Evolutionary conservation across 1,284 basidiomycete genomes (phyloP), one percentile per base, ranked within the genome.

Genomic region (Rhodotorula sp.): DNA sequence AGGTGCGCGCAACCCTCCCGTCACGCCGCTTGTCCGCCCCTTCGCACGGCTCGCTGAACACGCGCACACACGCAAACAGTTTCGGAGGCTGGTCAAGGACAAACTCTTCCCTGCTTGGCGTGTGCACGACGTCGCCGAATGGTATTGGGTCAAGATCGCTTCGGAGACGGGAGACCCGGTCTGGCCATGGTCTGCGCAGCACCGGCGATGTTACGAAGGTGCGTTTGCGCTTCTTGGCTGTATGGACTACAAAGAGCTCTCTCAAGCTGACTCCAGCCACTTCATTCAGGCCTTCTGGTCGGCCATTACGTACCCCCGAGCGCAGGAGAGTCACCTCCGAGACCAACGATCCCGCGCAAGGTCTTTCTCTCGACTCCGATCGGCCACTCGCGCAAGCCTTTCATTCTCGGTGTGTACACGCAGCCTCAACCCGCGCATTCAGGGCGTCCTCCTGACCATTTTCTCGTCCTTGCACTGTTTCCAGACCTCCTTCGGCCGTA

Each of bases 91-190:
- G 3, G 62, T 78, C 33, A 51, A 49, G 18, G 71, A 77, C 18
- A 76, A 77, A 60, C 70, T 78, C 29, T 75, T 77, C 55, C 75
- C 76, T 0, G 46, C 68, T 0, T 78, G 77, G 77, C 48, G 61
- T 1, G 60, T 78, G 33, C 29, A 45, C 1, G n/a, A 60, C 7
- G 42, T 58, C 7, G 68, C 53, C 33, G 70, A 76, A 17, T 77
- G 77, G 77, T 75, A 74, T 57, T 78, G 77, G 77, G 57, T 78
- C 64, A 78, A 78, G 60, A 67, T 75, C 48, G 74, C 73, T 8
- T 51, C 66, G 10, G 59, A 60, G 29, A 60, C 64, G 15, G 77
- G 77, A 18, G 64, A 73, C 57, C 76, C 77, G 20, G 70, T 78
- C 2, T 75, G 70, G 70, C 42, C 57, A 0, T 63, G 77, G 17